A percentile compares a stretch with the other conserved stretches of the same genome.
Conservation (phyloP, 805 yeast species). For the Hanseniaspora meyeri region DNA sequence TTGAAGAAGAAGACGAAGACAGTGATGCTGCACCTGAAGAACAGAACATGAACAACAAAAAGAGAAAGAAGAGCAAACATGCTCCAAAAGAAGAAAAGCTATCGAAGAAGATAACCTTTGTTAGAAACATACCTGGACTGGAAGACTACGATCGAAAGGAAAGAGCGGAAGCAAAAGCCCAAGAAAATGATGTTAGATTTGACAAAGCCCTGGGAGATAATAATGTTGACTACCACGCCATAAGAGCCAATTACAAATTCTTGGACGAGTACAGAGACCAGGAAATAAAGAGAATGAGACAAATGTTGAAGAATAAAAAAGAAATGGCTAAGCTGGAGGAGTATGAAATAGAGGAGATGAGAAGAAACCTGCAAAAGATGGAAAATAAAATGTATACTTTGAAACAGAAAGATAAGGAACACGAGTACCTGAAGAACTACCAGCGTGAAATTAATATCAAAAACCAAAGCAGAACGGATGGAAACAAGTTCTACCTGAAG, state of each 20-base stretch:
- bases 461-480: slow-evolving; percentile 35
- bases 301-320: slow-evolving; percentile 42
- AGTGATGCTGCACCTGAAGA: slow-evolving; percentile 18
- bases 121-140: slow-evolving; percentile 66
- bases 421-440: slow-evolving; percentile 48
- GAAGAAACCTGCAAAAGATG: slow-evolving; percentile 47
- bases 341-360: slow-evolving; percentile 40
- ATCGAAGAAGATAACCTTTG: slow-evolving; percentile 52
- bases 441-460: slow-evolving; percentile 35
- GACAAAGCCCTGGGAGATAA: slow-evolving; percentile 73
- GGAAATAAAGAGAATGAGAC: slow-evolving; percentile 53
- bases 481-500: slow-evolving; percentile 47
- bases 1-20: slow-evolving; percentile 28
- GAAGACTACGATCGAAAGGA: slow-evolving; percentile 26
- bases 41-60: slow-evolving; percentile 13
- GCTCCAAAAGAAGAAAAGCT: slow-evolving; percentile 77
- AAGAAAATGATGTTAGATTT: slow-evolving; percentile 60
- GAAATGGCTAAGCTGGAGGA: slow-evolving; percentile 32
- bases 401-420: slow-evolving; percentile 63
- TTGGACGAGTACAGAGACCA: slow-evolving; percentile 71
- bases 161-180: slow-evolving; percentile 13
- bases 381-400: slow-evolving; percentile 56
- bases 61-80: slow-evolving; percentile 48
- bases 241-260: slow-evolving; percentile 70
- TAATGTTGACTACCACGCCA: slow-evolving; percentile 54